Conservation (phyloP, 306 rosid genomes). For the Quercus aquifolioides region DNA sequence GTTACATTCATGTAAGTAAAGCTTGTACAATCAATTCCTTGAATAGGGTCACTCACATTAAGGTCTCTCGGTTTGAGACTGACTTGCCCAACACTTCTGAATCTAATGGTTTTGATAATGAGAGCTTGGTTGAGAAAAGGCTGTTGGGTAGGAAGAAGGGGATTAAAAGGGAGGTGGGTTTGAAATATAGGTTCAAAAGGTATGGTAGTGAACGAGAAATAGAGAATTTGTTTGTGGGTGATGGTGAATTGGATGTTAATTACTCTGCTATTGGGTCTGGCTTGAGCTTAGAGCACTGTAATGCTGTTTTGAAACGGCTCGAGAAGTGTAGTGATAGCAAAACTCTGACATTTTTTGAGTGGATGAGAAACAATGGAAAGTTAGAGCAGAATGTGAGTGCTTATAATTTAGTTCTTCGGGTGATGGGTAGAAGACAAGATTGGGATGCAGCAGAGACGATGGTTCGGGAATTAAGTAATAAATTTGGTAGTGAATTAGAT, state of each 20-base stretch:
- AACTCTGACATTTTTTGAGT: conserved; percentile 54
- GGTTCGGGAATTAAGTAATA: conserved; percentile 40
- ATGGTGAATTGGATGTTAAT: conserved; percentile 56
- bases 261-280: conserved; percentile 47
- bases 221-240: conserved; percentile 35
- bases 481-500: conserved; percentile 41
- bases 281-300: conserved; percentile 55
- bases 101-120: conserved; percentile 2
- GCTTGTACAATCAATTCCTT: conserved; percentile 32
- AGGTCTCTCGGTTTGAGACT: conserved; percentile 29
- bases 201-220: conserved; percentile 24
- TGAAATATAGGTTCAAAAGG: conserved; percentile 27
- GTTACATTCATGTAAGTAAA: conserved; percentile 31
- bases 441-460: conserved; percentile 67
- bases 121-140: conserved; percentile 26
- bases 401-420: conserved; percentile 45
- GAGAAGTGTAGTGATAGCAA: conserved; percentile 44
- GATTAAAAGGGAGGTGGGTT: conserved; percentile 23
- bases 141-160: conserved; percentile 20
- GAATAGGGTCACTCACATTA: conserved; percentile 29
- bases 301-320: conserved; percentile 57
- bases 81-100: conserved; percentile 25
- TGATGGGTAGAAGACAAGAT: conserved; percentile 48
- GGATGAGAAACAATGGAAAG: conserved; percentile 69
- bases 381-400: conserved; percentile 50